Percentiles rank a stretch among this genome's conserved stretches.
Evolutionary conservation across 2,329 filamentous ascomycete genomes (phyloP).

Genomic region (Sarocladium strictum): DNA sequence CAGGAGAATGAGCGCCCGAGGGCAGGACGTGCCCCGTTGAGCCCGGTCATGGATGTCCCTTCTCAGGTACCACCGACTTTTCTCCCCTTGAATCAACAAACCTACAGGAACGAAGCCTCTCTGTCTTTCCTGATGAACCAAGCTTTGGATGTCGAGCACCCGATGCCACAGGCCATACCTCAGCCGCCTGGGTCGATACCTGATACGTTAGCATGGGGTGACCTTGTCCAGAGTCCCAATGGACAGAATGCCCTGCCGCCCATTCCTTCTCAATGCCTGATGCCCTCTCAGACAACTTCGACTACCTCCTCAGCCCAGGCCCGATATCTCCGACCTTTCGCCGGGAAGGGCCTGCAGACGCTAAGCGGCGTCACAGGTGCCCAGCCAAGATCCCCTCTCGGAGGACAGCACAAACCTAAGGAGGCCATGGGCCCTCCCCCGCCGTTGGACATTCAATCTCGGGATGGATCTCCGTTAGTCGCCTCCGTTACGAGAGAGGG

Average conservation of each 20-base stretch:
- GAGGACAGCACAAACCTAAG: conserved; percentile 21
- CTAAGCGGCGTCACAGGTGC: conserved; percentile 31
- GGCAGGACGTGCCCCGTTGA: conserved; percentile 43
- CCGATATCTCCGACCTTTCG: conserved; percentile 49
- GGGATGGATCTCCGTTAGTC: neutral
- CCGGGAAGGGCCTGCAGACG: conserved; percentile 49
- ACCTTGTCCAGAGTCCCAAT: conserved; percentile 29
- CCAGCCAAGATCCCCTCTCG: conserved; percentile 25
- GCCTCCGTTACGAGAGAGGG: conserved; percentile 10
- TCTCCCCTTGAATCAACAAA: conserved; percentile 35
- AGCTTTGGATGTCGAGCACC: conserved; percentile 18
- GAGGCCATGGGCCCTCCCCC: conserved; percentile 3
- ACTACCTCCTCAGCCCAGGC: conserved; percentile 44
- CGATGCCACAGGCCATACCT: conserved; percentile 17
- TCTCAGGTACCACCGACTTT: conserved; percentile 31
- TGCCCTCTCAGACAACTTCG: conserved; percentile 47
- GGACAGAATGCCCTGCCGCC: conserved; percentile 33
- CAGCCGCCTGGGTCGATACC: conserved; percentile 40
- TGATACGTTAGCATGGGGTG: conserved; percentile 50
- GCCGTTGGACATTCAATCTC: neutral
- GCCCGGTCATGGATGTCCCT: conserved; percentile 44
- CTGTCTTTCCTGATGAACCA: conserved; percentile 29
- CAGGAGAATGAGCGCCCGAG: conserved; percentile 50
- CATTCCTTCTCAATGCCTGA: conserved; percentile 43
- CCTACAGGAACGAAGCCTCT: conserved; percentile 23